Percentiles rank a stretch among this genome's conserved stretches.
Conservation (phyloP, 768 basidiomycete genomes). For the Tylopilus felleus region DNA sequence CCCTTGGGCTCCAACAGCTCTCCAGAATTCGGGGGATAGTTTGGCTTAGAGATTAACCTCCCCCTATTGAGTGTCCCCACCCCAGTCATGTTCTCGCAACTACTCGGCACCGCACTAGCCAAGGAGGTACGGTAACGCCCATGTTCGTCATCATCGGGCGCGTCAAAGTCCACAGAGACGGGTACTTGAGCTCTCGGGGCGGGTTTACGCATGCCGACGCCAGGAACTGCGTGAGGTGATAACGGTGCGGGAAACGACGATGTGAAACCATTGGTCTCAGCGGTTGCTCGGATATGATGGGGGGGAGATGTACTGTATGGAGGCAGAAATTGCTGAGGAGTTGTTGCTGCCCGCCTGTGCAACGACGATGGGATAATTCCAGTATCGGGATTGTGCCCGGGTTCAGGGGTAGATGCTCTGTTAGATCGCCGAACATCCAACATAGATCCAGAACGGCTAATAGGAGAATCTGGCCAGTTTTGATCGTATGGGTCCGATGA, state of each 20-base stretch:
- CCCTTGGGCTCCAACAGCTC: conserved; percentile 8
- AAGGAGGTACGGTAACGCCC: conserved; percentile 40
- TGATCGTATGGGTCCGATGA: conserved; percentile 29
- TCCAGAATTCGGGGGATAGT: conserved; percentile 9
- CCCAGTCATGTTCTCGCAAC: conserved; percentile 63
- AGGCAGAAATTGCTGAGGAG: conserved; percentile 26
- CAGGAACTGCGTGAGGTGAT: conserved; percentile 27
- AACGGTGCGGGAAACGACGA: conserved; percentile 15
- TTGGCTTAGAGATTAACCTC: conserved; percentile 23
- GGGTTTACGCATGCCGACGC: conserved; percentile 54
- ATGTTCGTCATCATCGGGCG: conserved; percentile 32
- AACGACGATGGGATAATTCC: conserved; percentile 26
- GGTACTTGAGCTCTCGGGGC: conserved; percentile 64
- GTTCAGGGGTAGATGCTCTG: conserved; percentile 32
- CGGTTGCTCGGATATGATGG: conserved; percentile 35
- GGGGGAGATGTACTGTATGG: conserved; percentile 13
- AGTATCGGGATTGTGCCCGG: conserved; percentile 20
- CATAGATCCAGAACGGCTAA: conserved; percentile 36
- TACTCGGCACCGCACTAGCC: conserved; percentile 52
- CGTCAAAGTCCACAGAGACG: conserved; percentile 49
- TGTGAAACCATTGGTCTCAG: conserved; percentile 29
- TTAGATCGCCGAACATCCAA: conserved; percentile 36
- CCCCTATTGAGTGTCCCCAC: conserved; percentile 43
- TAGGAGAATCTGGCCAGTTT: conserved; percentile 33
- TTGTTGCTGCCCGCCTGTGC: conserved; percentile 31